Base-by-base conservation (phyloP, 2,329 filamentous ascomycete genomes). In the Pseudocercospora crystallina region DNA sequence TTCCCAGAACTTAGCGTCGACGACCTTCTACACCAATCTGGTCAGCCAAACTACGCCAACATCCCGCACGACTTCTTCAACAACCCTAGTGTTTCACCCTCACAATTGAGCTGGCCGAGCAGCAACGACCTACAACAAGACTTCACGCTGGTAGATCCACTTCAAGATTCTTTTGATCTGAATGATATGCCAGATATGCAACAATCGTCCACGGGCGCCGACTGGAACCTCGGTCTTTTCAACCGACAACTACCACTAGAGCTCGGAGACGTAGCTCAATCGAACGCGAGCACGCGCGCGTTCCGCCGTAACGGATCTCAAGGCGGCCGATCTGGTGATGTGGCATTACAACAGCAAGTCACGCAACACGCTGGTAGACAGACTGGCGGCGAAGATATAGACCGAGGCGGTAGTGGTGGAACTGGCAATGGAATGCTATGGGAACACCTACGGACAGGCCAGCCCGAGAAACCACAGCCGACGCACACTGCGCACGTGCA, bases 401-500 rank as follows among this genome's bases (percentile, higher is more conserved):
- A 26, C 15, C 20, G 20, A 26, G 20, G 20, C 20, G 20, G 20
- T 26, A 26, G 20, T 26, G 20, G 20, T 26, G 20, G 20, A 3
- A 30, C 35, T 12, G 54, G 43, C 17, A 42, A 51, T 47, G 51
- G 47, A 13, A 54, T 55, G 47, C 47, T 57, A 12, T 60, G 57
- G 53, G 55, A 61, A 45, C 47, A 57, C 41, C 47, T 61, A 13
- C 48, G 55, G 2, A 57, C 52, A 9, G 57, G 52, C 20, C 54
- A 61, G 35, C 35, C 42, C 8, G 53, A 56, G 12, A 36, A 37
- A 31, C 50, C 49, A 47, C 52, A 48, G 37, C 55, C 60, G 9
- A 61, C 59, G 46, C 60, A 61, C 53, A 58, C 58, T 5, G 33
- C 45, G 3, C 58, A 62, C 31, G 43, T 59, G 8, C 60, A 59